Evolutionary conservation across 345 rosid species (phyloP).

Genomic region (Eucalyptus fibrosa): DNA sequence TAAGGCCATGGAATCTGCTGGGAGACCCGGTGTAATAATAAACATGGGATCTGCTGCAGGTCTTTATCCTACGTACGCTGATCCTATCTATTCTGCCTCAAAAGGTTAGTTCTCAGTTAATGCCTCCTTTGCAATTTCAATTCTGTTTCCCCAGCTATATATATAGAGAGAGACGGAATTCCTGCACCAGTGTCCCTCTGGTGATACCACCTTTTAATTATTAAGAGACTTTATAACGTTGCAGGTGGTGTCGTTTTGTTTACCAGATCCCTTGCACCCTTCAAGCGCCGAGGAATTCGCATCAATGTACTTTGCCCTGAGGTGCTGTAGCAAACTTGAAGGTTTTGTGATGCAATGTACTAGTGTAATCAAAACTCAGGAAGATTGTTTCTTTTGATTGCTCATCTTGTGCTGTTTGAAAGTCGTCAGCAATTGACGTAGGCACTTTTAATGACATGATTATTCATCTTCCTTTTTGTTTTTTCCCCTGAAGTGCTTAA

Average conservation of each 20-base stretch:
- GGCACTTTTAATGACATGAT: not conserved
- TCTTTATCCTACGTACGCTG: conserved; percentile 54
- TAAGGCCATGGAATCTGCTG: conserved; percentile 49
- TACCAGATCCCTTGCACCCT: conserved; percentile 60
- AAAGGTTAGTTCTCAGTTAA: conserved; percentile 41
- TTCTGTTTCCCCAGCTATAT: not conserved
- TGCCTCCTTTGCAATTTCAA: not conserved
- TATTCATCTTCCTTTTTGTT: not conserved
- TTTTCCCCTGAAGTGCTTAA: not conserved
- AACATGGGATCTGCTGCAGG: conserved; percentile 85
- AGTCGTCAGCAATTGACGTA: not conserved
- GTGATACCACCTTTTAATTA: not conserved
- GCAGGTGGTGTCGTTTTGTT: conserved; percentile 79
- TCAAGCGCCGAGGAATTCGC: conserved; percentile 62
- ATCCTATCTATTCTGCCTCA: conserved; percentile 65
- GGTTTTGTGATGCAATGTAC: not conserved
- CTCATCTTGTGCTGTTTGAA: not conserved
- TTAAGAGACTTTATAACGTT: not conserved
- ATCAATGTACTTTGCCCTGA: conserved; percentile 95
- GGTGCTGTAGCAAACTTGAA: conserved; percentile 14
- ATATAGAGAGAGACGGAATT: not conserved
- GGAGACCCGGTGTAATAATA: conserved; percentile 84
- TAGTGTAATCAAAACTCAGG: not conserved
- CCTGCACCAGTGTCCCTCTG: not conserved
- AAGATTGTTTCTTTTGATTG: not conserved